Base-by-base conservation (phyloP, 2,329 filamentous ascomycete species). In the Teratosphaeriaceae sp. region DNA sequence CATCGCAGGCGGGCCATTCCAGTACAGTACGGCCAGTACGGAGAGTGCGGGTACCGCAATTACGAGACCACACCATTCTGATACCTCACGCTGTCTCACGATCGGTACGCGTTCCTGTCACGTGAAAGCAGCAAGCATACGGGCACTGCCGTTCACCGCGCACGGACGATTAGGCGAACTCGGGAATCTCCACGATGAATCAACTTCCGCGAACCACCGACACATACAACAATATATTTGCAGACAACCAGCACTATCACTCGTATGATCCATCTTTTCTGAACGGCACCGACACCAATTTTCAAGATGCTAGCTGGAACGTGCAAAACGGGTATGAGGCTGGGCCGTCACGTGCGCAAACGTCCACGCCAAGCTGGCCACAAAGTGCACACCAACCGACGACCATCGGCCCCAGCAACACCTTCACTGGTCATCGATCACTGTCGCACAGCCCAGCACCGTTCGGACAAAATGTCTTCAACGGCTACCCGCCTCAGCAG, bases 281-380 rank as follows among this genome's bases (percentile, higher is more conserved):
- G 40, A 51, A 51, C 52, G 46, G 46, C 24, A 39, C 49, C 48
- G 52, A 58, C 42, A 46, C 53, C 38, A 51, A 26, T 43, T 50
- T 52, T 42, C 50, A 51, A 49, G 53, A 61, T 50, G 51, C 56
- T 53, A 51, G 52, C 52, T 62, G 59, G 59, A 52, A 46, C 50
- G 54, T 60, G 51, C 49, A 53, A 53, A 54, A 52, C 33, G 19
- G 13, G 46, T 47, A 50, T 43, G 52, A 42, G 35, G 41, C 50
- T 41, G 36, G 39, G 34, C 48, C 47, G 51, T 60, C 58, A 60
- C 58, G 57, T 60, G 55, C 43, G 12, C 47, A 50, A 43, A 43
- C 43, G 23, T 38, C 46, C 6, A 24, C 37, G 22, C 45, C 43
- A 31, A 51, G 46, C 45, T 59, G 54, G 53, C 48, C 47, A 27